Evolutionary conservation across 257 asterid genomes (phyloP).

Genomic region (Gardenia jasminoides): DNA sequence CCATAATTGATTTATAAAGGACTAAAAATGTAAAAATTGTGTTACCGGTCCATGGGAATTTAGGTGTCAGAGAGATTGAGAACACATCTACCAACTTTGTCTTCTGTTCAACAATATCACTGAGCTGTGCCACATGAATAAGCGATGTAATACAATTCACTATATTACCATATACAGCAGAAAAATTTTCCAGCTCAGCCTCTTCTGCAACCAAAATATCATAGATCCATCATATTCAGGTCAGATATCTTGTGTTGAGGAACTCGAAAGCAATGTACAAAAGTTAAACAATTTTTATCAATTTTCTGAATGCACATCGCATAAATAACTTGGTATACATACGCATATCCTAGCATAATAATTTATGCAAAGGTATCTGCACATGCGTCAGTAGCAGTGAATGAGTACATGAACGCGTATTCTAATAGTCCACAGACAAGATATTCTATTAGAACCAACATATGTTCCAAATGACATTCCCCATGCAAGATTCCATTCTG

Average conservation of each 20-base stretch:
- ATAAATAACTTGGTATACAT: too few relatives aligned
- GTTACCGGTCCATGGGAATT: slow-evolving; percentile 79
- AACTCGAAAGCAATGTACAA: neutral
- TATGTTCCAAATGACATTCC: neutral
- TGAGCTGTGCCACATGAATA: slow-evolving; percentile 60
- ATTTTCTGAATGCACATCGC: neutral
- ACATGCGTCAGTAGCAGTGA: neutral
- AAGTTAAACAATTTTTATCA: neutral
- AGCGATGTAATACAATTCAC: slow-evolving; percentile 66
- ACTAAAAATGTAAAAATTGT: neutral
- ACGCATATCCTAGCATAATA: too few relatives aligned
- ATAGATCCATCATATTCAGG: slow-evolving; percentile 18
- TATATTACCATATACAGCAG: slow-evolving; percentile 59
- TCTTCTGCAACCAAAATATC: slow-evolving; percentile 46
- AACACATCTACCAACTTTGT: slow-evolving; percentile 55
- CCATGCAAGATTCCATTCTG: neutral
- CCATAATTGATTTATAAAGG: slow-evolving; percentile 9
- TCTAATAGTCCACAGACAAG: neutral
- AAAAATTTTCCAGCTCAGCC: slow-evolving; percentile 56
- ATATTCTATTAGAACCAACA: neutral
- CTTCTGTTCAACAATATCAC: slow-evolving; percentile 71
- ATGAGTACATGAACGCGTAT: neutral
- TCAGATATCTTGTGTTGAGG: neutral
- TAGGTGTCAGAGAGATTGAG: slow-evolving; percentile 62
- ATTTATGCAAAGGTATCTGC: too few relatives aligned